Evolutionary conservation across 1,284 basidiomycete genomes (phyloP), one percentile per base, ranked within the genome.

Genomic region (Erythrobasidium hasegawianum): DNA sequence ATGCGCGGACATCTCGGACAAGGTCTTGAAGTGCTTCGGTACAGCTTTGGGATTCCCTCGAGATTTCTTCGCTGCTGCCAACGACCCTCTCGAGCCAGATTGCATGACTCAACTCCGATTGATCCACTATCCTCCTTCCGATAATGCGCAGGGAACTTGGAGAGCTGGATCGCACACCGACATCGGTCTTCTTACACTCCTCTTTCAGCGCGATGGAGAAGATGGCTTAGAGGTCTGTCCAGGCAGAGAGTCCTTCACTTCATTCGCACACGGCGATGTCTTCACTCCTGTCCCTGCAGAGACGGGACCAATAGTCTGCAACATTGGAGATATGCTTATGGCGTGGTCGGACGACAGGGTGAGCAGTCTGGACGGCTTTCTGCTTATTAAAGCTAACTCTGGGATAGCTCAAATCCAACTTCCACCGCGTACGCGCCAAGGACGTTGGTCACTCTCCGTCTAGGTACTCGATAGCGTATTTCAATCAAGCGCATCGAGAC

Each of bases 311-410:
- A 75, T 75, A 27, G 73, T 75, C 18, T 73, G 73, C 61, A 75
- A 75, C 64, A 75, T 75, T 24, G 74, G 69, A n/a, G 71, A 74
- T 65, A 70, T 71, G 61, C 68, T 75, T 14, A 75, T 74, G 73
- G 53, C 72, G 10, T 75, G 75, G 73, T 65, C 55, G 8, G 72
- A 75, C 58, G 73, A 75, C 64, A 50, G 69, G 33, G 33, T 33
- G 33, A 33, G 33, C 33, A n/a, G n/a, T n/a, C n/a, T n/a, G n/a
- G n/a, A n/a, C 11, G 33, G 33, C 33, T 5, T 33, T 33, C 33
- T 5, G 33, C 5, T 11, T 4, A 33, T 33, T 11, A 11, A 33
- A 11, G 33, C 33, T 33, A 11, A 33, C 33, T 33, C 11, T 33
- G 33, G 33, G 33, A 33, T 5, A 33, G n/a, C 68, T 75, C 64